Evolutionary conservation across 176 grass and related monocot species (phyloP), one percentile per base, ranked within the genome.

Genomic region (Aegilops longissima): DNA sequence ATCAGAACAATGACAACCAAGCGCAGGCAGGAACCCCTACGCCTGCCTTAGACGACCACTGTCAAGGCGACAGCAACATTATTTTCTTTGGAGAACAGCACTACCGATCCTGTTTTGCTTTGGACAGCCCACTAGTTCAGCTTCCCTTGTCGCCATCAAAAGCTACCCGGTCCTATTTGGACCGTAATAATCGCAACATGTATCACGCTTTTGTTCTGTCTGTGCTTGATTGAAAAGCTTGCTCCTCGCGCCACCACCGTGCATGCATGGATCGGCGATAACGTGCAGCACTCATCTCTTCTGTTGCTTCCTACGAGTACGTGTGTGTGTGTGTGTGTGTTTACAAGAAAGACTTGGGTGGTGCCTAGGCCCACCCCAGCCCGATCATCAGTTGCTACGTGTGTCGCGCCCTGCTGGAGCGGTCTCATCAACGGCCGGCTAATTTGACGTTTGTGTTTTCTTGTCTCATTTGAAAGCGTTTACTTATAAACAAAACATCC

Each of bases 381-480:
- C 42, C 42, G 42, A 38, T 38, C 36, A 38, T 38, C 12, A 13
- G 12, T 47, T 0, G 45, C 45, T 39, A 39, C 38, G 12, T 4
- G 75, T 80, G 67, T 73, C 67, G 54, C 85, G 16, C 74, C 85
- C 6, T 2, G 12, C 5, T 49, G 40, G 18, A 70, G 72, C 25
- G 3, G 13, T 27, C 27, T 73, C 56, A 73, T 56, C 71, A 27
- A n/a, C 66, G 8, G 76, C 44, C 68, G 59, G 11, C 16, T 67
- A 66, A 29, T 80, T 89, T 89, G 87, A 85, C 82, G 17, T 9
- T 73, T 16, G 12, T 24, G 67, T 52, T 25, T 39, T 39, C 38
- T 39, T 39, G 38, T 39, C 38, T 8, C 8, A 45, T 66, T 42
- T 20, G 8, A n/a, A 33, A 25, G 23, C 34, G 10, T 65, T 44